Evolutionary conservation across 1,284 basidiomycete species (phyloP).

Genomic region (Tranzscheliella williamsii): DNA sequence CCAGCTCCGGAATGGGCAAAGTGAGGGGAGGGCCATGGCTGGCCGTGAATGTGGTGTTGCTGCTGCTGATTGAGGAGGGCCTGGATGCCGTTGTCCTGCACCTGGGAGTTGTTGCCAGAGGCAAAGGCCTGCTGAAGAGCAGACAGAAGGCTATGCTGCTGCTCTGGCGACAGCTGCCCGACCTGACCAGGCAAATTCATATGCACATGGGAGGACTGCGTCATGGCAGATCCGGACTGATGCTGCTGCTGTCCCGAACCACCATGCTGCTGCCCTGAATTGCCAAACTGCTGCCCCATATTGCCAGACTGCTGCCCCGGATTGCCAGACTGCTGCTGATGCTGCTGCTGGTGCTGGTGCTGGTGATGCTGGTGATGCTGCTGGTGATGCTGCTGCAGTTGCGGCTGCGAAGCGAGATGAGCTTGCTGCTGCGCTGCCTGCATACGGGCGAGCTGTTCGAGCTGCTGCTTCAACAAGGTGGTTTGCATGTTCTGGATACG

Average conservation of each 20-base stretch:
- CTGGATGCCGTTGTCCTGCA: constrained; percentile 27
- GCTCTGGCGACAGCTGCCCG: constrained; percentile 27
- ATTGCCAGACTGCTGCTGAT: constrained; percentile 3
- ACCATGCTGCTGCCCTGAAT: no score
- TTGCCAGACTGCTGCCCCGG: constrained; percentile 8
- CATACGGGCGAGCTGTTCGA: constrained; percentile 42
- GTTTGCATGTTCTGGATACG: constrained; percentile 52
- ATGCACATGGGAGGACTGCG: constrained; percentile 3
- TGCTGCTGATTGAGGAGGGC: constrained; percentile 16
- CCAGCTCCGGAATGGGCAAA: not conserved
- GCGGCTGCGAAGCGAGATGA: constrained; percentile 1
- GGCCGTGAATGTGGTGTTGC: constrained; percentile 13
- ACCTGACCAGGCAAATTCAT: constrained; percentile 9
- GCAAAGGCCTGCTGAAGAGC: constrained; percentile 34
- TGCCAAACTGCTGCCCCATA: not conserved
- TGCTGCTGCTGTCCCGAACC: no score
- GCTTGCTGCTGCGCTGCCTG: constrained; percentile 7
- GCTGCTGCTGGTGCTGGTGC: constrained; percentile 2
- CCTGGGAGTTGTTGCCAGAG: constrained; percentile 29
- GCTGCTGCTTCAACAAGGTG: constrained; percentile 46
- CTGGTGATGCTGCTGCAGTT: constrained; percentile 1
- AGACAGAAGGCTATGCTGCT: constrained; percentile 31
- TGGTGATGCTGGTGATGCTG: constrained; percentile 9
- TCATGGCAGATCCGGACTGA: no score
- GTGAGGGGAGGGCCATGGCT: no score